Evolutionary conservation across 768 basidiomycete species (phyloP).

Genomic region (Leccinum barrowsii): DNA sequence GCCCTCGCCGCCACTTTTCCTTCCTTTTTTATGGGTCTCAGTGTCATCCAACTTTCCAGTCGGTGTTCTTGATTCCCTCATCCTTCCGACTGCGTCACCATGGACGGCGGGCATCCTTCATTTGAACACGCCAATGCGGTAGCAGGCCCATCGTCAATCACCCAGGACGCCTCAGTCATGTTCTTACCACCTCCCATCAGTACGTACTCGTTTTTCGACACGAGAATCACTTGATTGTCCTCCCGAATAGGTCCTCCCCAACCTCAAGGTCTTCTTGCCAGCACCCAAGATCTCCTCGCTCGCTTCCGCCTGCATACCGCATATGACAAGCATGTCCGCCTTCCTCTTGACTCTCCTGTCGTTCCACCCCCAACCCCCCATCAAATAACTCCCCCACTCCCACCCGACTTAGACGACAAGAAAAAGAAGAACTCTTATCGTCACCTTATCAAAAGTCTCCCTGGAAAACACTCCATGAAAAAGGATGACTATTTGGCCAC

Average conservation of each 20-base stretch:
- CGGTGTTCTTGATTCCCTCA: conserved; percentile 26
- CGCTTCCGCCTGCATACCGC: conserved; percentile 67
- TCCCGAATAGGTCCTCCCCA: conserved; percentile 30
- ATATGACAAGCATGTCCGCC: conserved; percentile 82
- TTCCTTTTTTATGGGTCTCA: conserved; percentile 18
- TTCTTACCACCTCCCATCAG: conserved; percentile 33
- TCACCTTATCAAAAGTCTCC: conserved; percentile 71
- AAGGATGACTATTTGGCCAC: conserved; percentile 70
- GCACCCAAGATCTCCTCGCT: conserved; percentile 76
- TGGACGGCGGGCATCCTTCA: conserved; percentile 27
- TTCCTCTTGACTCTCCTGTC: conserved; percentile 30
- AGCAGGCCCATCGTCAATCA: conserved; percentile 55
- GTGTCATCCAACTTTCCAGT: conserved; percentile 5
- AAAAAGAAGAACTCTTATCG: conserved; percentile 78
- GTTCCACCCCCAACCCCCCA: conserved; percentile 29
- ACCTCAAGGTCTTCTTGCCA: conserved; percentile 47
- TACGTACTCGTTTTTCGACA: conserved; percentile 19
- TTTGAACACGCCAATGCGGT: conserved; percentile 48
- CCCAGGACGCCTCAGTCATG: conserved; percentile 19
- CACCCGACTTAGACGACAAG: conserved; percentile 52
- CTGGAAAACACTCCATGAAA: conserved; percentile 79
- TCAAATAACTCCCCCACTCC: conserved; percentile 41
- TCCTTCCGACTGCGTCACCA: conserved; percentile 20
- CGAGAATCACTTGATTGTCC: conserved; percentile 12
- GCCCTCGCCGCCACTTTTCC: neutral